Evolutionary conservation across 2,329 filamentous ascomycete species (phyloP).

Genomic region (Calonectria crousiana): DNA sequence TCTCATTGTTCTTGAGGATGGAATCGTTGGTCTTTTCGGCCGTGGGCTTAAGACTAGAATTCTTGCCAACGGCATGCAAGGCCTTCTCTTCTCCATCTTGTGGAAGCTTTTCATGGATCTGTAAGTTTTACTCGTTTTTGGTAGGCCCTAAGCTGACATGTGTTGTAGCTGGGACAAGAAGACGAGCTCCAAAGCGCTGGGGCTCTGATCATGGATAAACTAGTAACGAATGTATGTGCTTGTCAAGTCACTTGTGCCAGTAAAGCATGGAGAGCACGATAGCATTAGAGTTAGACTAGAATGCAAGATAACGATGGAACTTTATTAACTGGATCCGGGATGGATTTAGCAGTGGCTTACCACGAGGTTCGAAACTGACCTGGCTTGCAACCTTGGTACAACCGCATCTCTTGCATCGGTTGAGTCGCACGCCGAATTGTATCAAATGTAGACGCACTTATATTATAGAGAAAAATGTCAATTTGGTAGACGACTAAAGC

Average conservation of each 20-base stretch:
- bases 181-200: background rate
- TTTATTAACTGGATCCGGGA: background rate
- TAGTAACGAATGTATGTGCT: background rate
- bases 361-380: background rate
- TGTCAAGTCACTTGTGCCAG: background rate
- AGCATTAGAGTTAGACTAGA: background rate
- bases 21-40: conserved; percentile 56
- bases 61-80: conserved; percentile 61
- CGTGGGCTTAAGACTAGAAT: conserved; percentile 61
- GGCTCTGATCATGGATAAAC: background rate
- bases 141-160: background rate
- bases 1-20: conserved; percentile 55
- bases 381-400: background rate
- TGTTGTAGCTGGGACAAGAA: conserved; percentile 10
- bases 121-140: conserved; percentile 47
- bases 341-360: background rate
- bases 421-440: background rate
- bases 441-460: background rate
- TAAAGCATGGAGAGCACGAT: background rate
- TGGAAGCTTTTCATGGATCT: conserved; percentile 63
- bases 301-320: background rate
- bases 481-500: background rate
- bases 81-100: conserved; percentile 60
- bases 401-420: background rate
- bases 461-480: background rate